These are phyloP conservation scores for Zea luxurians DNA, from an alignment of 176 grass and related monocot species.

Conservation along the genomic window DNA sequence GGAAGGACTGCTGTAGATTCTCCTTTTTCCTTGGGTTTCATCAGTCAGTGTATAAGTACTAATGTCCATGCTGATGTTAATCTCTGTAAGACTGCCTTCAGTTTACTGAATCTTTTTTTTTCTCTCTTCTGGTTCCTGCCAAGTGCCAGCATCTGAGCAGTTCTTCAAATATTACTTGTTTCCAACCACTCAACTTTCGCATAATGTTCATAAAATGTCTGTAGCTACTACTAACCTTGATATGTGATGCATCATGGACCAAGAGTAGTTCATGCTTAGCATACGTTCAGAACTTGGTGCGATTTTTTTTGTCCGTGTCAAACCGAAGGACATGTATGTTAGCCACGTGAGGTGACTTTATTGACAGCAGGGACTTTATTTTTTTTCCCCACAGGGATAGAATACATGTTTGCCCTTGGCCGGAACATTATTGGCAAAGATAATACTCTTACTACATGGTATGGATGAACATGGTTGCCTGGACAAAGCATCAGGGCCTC, in stretches of 20 bases:
- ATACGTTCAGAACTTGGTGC: background rate
- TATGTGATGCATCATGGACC: background rate
- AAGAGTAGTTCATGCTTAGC: too few species aligned
- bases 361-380: background rate
- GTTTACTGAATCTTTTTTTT: slow-evolving; percentile 36
- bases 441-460: background rate
- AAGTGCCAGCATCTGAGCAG: slow-evolving; percentile 1
- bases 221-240: background rate
- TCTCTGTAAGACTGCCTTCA: slow-evolving; percentile 43
- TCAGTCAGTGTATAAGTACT: slow-evolving; percentile 50
- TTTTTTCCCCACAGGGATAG: too few species aligned
- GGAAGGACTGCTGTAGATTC: slow-evolving; percentile 69
- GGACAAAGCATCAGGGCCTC: slow-evolving; percentile 16
- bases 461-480: background rate
- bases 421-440: slow-evolving; percentile 3
- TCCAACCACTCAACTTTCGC: background rate
- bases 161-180: background rate
- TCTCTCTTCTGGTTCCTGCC: slow-evolving; percentile 7
- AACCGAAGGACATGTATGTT: background rate
- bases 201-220: background rate
- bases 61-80: slow-evolving; percentile 34
- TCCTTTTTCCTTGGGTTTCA: slow-evolving; percentile 66
- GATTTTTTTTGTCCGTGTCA: background rate
- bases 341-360: background rate
- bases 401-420: background rate